Conservation (phyloP, 2,329 filamentous ascomycete species). For the Paramyrothecium sp. region DNA sequence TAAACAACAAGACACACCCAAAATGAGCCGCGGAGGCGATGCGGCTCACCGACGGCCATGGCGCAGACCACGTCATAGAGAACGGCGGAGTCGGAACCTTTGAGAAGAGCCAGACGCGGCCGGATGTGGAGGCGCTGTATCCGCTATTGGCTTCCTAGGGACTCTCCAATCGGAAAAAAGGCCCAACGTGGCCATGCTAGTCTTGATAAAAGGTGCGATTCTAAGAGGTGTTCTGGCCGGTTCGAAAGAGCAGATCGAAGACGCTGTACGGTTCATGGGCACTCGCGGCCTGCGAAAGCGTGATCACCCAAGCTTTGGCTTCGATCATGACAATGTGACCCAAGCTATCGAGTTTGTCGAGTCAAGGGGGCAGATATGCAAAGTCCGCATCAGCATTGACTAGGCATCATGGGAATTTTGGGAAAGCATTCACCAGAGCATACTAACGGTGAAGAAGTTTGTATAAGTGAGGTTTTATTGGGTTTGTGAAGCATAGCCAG, state of each 20-base stretch:
- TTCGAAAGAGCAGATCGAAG: neutral
- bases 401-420: neutral
- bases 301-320: neutral
- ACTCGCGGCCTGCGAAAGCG: neutral
- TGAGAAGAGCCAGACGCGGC: neutral
- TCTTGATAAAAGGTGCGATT: neutral
- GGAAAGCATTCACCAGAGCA: no score
- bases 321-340: neutral
- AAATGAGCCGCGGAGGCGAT: conserved; percentile 46
- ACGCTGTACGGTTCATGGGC: neutral
- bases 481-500: no score
- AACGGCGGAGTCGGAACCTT: conserved; percentile 28
- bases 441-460: no score
- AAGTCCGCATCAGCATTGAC: neutral
- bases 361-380: neutral
- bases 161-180: neutral
- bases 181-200: neutral
- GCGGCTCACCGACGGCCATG: conserved; percentile 36
- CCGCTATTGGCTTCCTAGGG: neutral
- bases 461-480: no score
- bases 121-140: neutral
- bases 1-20: conserved; percentile 48
- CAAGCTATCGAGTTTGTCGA: neutral
- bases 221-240: neutral
- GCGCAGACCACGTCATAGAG: conserved; percentile 49